Evolutionary conservation across 1,284 basidiomycete species (phyloP).

Genomic region (Papiliotrema fonsecae): DNA sequence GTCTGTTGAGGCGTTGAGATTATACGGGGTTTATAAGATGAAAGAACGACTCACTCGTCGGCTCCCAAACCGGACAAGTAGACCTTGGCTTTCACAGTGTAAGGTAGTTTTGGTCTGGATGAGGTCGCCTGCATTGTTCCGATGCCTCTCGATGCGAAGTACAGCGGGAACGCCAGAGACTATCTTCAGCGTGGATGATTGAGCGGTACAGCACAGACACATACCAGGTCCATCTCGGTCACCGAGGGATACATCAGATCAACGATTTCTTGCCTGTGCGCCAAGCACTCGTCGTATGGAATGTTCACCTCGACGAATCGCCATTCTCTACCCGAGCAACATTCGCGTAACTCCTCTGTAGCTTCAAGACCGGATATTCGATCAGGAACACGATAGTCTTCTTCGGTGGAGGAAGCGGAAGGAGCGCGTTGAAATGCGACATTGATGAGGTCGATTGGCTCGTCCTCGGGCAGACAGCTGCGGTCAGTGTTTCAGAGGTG

Average conservation of each 20-base stretch:
- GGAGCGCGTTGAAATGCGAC: conserved; percentile 94
- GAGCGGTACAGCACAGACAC: conserved; percentile 22
- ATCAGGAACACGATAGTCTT: conserved; percentile 70
- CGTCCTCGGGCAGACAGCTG: conserved; percentile 64
- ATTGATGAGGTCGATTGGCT: conserved; percentile 90
- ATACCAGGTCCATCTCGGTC: conserved; percentile 88
- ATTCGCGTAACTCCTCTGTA: conserved; percentile 63
- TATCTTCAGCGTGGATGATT: conserved; percentile 39
- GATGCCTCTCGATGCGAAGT: conserved; percentile 79
- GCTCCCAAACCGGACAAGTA: conserved; percentile 89
- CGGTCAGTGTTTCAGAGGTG: conserved; percentile 16
- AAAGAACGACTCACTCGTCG: conserved; percentile 72
- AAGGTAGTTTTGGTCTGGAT: conserved; percentile 51
- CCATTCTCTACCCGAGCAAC: conserved; percentile 75
- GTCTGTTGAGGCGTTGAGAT: no score
- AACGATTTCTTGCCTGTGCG: conserved; percentile 57
- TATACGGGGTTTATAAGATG: no score
- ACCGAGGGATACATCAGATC: conserved; percentile 72
- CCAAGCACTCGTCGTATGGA: conserved; percentile 68
- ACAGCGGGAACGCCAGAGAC: conserved; percentile 87
- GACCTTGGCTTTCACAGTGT: conserved; percentile 72
- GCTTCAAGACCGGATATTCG: conserved; percentile 73
- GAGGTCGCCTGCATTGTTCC: conserved; percentile 55
- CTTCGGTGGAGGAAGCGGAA: conserved; percentile 44
- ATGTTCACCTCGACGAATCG: conserved; percentile 90